Percentiles rank a stretch among this genome's conserved stretches.
These are phyloP conservation scores for Orobanche coerulescens DNA, from an alignment of 257 asterid species.

Conservation along the genomic window DNA sequence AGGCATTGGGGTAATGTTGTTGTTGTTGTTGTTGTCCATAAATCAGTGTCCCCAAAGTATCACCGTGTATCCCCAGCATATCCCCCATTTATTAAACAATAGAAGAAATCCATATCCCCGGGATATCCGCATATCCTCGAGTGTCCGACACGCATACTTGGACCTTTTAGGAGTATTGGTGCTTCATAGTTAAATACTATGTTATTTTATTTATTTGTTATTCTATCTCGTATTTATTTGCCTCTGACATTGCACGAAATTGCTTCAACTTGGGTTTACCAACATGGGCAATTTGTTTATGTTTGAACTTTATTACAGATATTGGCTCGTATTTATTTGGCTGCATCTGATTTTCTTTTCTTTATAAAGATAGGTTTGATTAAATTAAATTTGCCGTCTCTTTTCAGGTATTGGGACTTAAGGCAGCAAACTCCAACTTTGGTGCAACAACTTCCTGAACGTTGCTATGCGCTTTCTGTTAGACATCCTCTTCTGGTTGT, in stretches of 20 bases:
- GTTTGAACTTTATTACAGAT: neutral
- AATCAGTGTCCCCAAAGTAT: too few relatives aligned
- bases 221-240: neutral
- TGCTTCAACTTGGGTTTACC: neutral
- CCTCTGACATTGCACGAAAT: neutral
- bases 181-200: too few relatives aligned
- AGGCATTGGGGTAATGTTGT: too few relatives aligned
- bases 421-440: constrained; percentile 71
- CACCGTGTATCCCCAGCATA: too few relatives aligned
- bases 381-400: neutral
- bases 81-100: too few relatives aligned
- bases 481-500: constrained; percentile 80
- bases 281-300: neutral
- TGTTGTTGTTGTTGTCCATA: too few relatives aligned
- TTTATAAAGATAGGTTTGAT: constrained; percentile 2
- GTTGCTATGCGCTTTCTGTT: constrained; percentile 75
- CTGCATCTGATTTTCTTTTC: neutral
- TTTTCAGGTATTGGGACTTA: constrained; percentile 77
- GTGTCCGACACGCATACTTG: too few relatives aligned
- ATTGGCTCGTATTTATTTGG: neutral
- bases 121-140: too few relatives aligned
- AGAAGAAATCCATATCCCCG: too few relatives aligned
- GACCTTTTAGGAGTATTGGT: too few relatives aligned
- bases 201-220: neutral
- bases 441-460: constrained; percentile 73